Evolutionary conservation across 2,329 filamentous ascomycete species (phyloP).

Genomic region (Neofusicoccum parvum): DNA sequence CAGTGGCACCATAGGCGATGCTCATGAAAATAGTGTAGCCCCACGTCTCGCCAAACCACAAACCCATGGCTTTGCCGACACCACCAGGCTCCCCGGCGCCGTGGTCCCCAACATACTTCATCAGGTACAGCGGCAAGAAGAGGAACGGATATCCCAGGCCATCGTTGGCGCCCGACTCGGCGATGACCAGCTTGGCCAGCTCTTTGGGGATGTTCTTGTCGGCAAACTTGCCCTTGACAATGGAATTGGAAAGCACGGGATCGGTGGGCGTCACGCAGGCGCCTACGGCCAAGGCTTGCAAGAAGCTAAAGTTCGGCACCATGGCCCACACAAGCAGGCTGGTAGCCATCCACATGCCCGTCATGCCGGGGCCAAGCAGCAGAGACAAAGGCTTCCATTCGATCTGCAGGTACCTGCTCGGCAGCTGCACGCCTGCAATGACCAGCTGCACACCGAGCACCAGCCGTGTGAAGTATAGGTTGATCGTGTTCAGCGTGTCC

Average conservation of each 20-base stretch:
- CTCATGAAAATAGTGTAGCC: constrained; percentile 81
- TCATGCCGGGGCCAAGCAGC: constrained; percentile 83
- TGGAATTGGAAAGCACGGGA: constrained; percentile 82
- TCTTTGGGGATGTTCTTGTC: constrained; percentile 84
- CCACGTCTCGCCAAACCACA: constrained; percentile 88
- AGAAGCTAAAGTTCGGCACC: constrained; percentile 69
- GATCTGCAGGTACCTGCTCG: constrained; percentile 74
- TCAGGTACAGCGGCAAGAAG: constrained; percentile 80
- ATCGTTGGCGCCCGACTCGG: constrained; percentile 85
- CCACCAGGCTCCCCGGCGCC: constrained; percentile 57
- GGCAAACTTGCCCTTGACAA: constrained; percentile 91
- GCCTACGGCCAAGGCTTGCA: constrained; percentile 78
- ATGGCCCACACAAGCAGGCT: constrained; percentile 77
- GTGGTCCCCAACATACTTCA: constrained; percentile 70
- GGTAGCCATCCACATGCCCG: constrained; percentile 82
- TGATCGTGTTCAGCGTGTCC: constrained; percentile 69
- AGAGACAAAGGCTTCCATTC: constrained; percentile 77
- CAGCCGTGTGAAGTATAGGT: constrained; percentile 80
- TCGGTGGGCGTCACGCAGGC: constrained; percentile 93
- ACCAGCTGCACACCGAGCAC: constrained; percentile 91
- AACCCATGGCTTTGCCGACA: constrained; percentile 66
- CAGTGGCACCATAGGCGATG: constrained; percentile 71
- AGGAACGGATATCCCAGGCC: constrained; percentile 87
- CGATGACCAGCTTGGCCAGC: constrained; percentile 68
- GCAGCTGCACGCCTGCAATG: constrained; percentile 83